Evolutionary conservation across 305 asterid genomes (phyloP).

Genomic region (Ajuga reptans): DNA sequence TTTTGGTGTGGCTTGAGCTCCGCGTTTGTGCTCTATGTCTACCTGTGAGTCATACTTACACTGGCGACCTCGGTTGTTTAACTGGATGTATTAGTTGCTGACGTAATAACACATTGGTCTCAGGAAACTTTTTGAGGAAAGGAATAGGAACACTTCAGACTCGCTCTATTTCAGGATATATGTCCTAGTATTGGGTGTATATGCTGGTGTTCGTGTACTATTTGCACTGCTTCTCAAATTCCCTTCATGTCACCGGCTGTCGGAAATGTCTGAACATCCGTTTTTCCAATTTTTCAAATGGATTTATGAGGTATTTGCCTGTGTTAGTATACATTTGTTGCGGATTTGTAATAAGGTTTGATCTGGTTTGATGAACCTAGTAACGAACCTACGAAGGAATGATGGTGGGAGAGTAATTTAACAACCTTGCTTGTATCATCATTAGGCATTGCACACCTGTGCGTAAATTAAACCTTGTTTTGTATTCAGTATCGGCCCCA

Average conservation of each 20-base stretch:
- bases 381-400: slow-evolving; percentile 6
- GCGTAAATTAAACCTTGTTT: background rate
- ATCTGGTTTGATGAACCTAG: background rate
- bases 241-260: slow-evolving; percentile 75
- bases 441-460: background rate
- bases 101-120: slow-evolving; percentile 23
- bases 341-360: background rate
- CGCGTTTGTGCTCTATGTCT: slow-evolving; percentile 57
- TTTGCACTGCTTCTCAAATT: slow-evolving; percentile 69
- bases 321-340: background rate
- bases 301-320: slow-evolving; percentile 74
- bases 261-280: slow-evolving; percentile 83
- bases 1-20: slow-evolving; percentile 81
- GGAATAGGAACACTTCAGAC: slow-evolving; percentile 44
- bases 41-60: slow-evolving; percentile 53
- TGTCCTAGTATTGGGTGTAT: slow-evolving; percentile 81
- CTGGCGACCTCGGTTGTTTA: background rate
- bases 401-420: background rate
- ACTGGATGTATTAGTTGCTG: slow-evolving; percentile 23
- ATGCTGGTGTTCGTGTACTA: slow-evolving; percentile 71
- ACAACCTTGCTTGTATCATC: background rate
- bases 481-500: background rate
- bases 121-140: slow-evolving; percentile 78
- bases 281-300: slow-evolving; percentile 97
- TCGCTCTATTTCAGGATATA: slow-evolving; percentile 86